Base-by-base conservation (phyloP, 2,329 filamentous ascomycete genomes). In the Knufia fluminis region DNA sequence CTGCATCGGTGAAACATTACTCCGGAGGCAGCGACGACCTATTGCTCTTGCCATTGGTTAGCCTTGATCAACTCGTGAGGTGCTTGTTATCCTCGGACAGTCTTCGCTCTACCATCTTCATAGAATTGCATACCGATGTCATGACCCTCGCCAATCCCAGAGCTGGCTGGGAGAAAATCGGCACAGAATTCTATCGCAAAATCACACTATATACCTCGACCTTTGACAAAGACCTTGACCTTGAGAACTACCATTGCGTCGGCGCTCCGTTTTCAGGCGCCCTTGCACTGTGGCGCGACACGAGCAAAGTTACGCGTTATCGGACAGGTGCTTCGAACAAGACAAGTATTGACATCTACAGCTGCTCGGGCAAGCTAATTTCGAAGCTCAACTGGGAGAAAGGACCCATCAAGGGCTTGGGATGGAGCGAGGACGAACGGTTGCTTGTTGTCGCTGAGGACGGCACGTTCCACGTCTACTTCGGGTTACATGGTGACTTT, bases 381-480 rank as follows among this genome's bases (percentile, higher is more conserved):
- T 83, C 84, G 60, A 81, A 80, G 63, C 88, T 96, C 57, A 79
- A 75, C 64, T 97, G 91, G 90, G 91, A 97, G 60, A 87, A 90
- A 68, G 87, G 87, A 40, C 74, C 82, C 2, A 86, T 98, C 62
- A 85, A 83, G 65, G 89, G 87, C 1, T 75, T 98, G 17, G 92
- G 92, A 28, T 98, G 92, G 92, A 95, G 90, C 17, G 91, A 95
- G 61, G 88, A 96, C 57, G 92, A 98, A 73, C 85, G 86, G 63
- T 76, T 98, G 41, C 72, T 98, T 3, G 85, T 96, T 0, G 82
- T 97, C 46, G 87, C 89, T 8, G 79, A 85, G 47, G 91, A 98
- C 62, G 92, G 92, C 20, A 91, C 82, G 1, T 91, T 97, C 38
- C 78, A 90, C 52, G 92, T 88, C 66, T 96, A 90, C 63, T 82